These are phyloP conservation scores for Botryotinia narcissicola DNA, from an alignment of 2,329 filamentous ascomycete genomes.

Conservation along the genomic window DNA sequence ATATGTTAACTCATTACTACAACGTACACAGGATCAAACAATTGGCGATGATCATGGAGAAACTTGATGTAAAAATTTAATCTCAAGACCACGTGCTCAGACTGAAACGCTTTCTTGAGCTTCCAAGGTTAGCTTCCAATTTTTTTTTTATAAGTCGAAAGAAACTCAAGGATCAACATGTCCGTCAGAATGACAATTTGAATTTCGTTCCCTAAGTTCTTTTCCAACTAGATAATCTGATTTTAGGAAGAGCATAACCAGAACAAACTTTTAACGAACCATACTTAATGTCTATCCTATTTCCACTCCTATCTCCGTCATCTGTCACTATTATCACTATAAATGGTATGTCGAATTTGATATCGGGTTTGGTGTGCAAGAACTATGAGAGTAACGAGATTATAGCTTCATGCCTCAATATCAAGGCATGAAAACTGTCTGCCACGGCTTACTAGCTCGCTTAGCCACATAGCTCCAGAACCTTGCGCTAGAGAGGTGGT, in stretches of 20 bases:
- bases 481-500: neutral
- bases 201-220: neutral
- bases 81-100: neutral
- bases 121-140: neutral
- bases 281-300: neutral
- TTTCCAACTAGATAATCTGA: neutral
- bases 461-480: neutral
- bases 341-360: neutral
- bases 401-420: accelerated
- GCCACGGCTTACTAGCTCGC: neutral
- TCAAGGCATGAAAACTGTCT: neutral
- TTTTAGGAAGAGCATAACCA: neutral
- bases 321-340: neutral
- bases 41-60: neutral
- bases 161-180: neutral
- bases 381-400: neutral
- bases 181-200: neutral
- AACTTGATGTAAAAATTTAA: neutral
- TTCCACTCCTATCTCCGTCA: neutral
- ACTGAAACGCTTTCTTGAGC: neutral
- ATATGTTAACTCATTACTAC: neutral
- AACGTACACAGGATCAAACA: neutral
- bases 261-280: neutral
- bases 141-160: neutral
- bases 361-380: too few relatives aligned